A percentile compares a stretch with the other conserved stretches of the same genome.
These are phyloP conservation scores for Asterionellopsis glacialis DNA, from an alignment of 108 stramenopile species.

Conservation along the genomic window DNA sequence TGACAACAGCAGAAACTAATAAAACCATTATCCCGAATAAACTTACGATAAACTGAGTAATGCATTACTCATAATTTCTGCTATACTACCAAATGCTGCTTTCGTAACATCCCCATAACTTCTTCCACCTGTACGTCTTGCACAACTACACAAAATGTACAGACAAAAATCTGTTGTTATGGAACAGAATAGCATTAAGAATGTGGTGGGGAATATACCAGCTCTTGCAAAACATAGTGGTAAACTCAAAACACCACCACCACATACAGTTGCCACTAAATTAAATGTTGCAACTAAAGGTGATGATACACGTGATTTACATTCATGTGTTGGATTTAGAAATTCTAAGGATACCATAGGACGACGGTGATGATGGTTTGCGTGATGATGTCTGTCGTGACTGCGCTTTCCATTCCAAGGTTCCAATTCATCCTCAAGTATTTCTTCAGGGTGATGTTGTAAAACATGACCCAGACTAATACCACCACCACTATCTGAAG, in stretches of 20 bases:
- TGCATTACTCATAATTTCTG: constrained; percentile 43
- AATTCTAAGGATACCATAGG: too few species aligned
- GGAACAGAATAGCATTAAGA: constrained; percentile 55
- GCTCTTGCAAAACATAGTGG: constrained; percentile 88
- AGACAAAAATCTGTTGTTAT: constrained; percentile 60
- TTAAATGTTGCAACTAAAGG: constrained; percentile 63
- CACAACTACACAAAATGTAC: constrained; percentile 58
- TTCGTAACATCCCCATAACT: constrained; percentile 64
- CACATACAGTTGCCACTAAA: constrained; percentile 85
- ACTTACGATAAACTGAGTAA: constrained; percentile 46
- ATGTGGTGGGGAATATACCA: constrained; percentile 66
- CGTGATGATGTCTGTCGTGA: too few species aligned
- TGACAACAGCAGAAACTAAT: too few species aligned
- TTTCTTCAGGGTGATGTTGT: too few species aligned
- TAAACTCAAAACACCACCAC: constrained; percentile 85
- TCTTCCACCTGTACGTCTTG: constrained; percentile 61
- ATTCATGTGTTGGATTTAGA: constrained; percentile 27
- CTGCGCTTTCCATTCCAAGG: too few species aligned
- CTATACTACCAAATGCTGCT: constrained; percentile 57
- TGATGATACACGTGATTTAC: constrained; percentile 38
- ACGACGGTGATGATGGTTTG: too few species aligned
- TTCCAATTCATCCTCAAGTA: too few species aligned
- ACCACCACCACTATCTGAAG: too few species aligned
- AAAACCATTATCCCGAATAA: constrained; percentile 38
- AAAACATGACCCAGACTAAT: too few species aligned